These are phyloP conservation scores for Exophiala phaeomuriformis DNA, from an alignment of 2,329 filamentous ascomycete species.

Conservation along the genomic window DNA sequence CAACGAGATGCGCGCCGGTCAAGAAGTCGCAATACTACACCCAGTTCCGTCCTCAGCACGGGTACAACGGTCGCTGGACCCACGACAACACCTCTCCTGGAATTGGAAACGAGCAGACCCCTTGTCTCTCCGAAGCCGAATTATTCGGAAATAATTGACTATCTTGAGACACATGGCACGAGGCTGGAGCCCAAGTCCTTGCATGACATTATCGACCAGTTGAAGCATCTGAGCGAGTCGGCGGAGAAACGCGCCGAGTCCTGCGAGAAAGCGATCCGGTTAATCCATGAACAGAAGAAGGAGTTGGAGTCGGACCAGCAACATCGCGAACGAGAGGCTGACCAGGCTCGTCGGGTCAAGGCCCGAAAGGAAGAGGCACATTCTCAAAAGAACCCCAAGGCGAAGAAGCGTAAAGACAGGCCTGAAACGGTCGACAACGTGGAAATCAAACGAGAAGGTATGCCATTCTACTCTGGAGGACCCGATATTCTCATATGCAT, in stretches of 20 bases:
- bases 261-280: conserved; percentile 54
- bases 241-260: conserved; percentile 51
- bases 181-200: conserved; percentile 44
- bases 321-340: conserved; percentile 46
- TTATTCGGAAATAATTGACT: conserved; percentile 53
- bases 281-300: conserved; percentile 52
- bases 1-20: conserved; percentile 47
- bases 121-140: conserved; percentile 44
- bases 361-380: conserved; percentile 40
- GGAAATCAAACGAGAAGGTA: conserved; percentile 52
- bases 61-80: conserved; percentile 34
- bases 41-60: conserved; percentile 48
- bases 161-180: conserved; percentile 42
- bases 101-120: conserved; percentile 45
- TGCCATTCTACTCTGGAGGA: conserved; percentile 23
- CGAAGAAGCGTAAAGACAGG: conserved; percentile 71
- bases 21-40: conserved; percentile 57
- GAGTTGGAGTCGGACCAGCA: conserved; percentile 48
- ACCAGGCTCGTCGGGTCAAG: conserved; percentile 39
- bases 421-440: conserved; percentile 50
- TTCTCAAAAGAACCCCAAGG: conserved; percentile 52
- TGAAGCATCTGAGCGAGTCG: conserved; percentile 51
- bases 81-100: conserved; percentile 47
- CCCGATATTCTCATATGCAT: not conserved
- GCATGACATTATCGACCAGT: conserved; percentile 46